Evolutionary conservation across 768 basidiomycete genomes (phyloP).

Genomic region (Kwoniella bestiolae): DNA sequence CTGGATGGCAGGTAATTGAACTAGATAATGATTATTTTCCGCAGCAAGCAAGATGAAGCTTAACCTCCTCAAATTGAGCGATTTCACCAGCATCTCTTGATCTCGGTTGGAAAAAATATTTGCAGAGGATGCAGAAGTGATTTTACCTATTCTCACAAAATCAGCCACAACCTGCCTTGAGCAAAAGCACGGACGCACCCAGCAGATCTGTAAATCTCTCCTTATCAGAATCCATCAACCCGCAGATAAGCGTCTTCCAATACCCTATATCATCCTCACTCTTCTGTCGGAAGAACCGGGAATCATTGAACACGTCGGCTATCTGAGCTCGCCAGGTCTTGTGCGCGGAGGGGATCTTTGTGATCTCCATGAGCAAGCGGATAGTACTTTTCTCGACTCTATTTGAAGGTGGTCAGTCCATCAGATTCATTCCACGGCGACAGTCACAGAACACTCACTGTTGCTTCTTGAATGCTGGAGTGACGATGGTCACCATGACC

Average conservation of each 20-base stretch:
- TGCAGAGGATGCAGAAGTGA: conserved; percentile 82
- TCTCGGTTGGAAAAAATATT: conserved; percentile 97
- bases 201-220: conserved; percentile 81
- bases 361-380: conserved; percentile 75
- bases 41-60: conserved; percentile 84
- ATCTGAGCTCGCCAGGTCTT: conserved; percentile 86
- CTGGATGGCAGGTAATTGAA: conserved; percentile 89
- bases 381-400: conserved; percentile 68
- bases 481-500: conserved; percentile 80
- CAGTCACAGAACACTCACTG: conserved; percentile 64
- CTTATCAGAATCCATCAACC: conserved; percentile 83
- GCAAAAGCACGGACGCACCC: conserved; percentile 61
- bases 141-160: conserved; percentile 57
- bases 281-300: conserved; percentile 68
- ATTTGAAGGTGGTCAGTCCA: background rate
- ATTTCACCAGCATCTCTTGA: conserved; percentile 85
- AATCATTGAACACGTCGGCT: conserved; percentile 80
- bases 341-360: conserved; percentile 72
- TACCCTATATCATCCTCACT: conserved; percentile 57
- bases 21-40: conserved; percentile 88
- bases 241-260: conserved; percentile 79
- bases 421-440: background rate
- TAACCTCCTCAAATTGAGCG: conserved; percentile 81
- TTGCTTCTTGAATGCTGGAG: conserved; percentile 75
- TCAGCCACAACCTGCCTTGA: too few relatives aligned